phyloP scores from a whole-genome alignment of 768 basidiomycete species.

The Rossbeevera mucosa region DNA sequence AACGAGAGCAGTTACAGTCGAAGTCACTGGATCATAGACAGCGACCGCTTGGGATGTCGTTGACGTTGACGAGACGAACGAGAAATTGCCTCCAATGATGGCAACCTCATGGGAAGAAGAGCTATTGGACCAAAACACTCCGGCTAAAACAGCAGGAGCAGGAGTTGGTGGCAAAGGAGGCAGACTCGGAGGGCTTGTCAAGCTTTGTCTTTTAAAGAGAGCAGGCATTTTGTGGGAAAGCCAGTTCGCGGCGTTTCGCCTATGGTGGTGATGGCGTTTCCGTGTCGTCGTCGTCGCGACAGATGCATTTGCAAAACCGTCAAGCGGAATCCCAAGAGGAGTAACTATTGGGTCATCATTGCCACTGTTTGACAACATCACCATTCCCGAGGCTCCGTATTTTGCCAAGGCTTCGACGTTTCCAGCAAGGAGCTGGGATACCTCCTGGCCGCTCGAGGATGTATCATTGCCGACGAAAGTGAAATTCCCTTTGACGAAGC shows the following conservation, averaged over 20 bases:
- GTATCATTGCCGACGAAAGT: slow-evolving; percentile 67
- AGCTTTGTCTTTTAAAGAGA: slow-evolving; percentile 48
- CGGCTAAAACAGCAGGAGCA: slow-evolving; percentile 81
- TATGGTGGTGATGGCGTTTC: slow-evolving; percentile 37
- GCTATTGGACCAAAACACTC: slow-evolving; percentile 85
- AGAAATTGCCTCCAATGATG: slow-evolving; percentile 90
- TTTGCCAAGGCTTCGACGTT: slow-evolving; percentile 50
- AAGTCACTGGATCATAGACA: slow-evolving; percentile 59
- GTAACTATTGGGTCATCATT: slow-evolving; percentile 49
- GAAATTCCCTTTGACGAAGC: slow-evolving; percentile 69
- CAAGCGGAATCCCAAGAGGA: slow-evolving; percentile 59
- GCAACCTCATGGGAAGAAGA: slow-evolving; percentile 60
- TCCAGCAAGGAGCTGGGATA: slow-evolving; percentile 65
- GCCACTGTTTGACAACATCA: slow-evolving; percentile 69
- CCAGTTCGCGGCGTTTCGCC: slow-evolving; percentile 41
- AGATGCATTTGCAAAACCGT: slow-evolving; percentile 32
- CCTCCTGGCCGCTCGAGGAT: slow-evolving; percentile 34
- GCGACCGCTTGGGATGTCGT: slow-evolving; percentile 52
- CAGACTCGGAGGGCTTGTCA: slow-evolving; percentile 45
- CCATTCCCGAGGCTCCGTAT: slow-evolving; percentile 77
- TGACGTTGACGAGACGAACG: slow-evolving; percentile 44
- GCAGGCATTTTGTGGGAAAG: slow-evolving; percentile 43
- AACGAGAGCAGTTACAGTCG: slow-evolving; percentile 47
- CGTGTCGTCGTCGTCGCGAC: slow-evolving; percentile 29
- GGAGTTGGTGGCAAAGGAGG: slow-evolving; percentile 51